phyloP scores from a whole-genome alignment of 495 filamentous ascomycete genomes.

The Neurospora sp. region DNA sequence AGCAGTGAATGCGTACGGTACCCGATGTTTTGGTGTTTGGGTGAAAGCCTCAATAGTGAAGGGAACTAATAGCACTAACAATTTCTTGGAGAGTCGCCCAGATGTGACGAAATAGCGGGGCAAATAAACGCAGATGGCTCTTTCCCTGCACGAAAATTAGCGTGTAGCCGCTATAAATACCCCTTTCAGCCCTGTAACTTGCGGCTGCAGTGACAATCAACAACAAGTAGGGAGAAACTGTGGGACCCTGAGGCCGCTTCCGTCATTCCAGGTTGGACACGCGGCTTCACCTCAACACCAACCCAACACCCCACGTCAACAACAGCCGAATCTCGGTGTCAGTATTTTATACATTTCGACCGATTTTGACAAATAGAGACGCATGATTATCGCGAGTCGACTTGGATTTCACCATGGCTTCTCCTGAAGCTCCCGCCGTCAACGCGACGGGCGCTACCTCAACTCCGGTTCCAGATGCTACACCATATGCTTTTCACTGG shows the following conservation, averaged over 20 bases:
- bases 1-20: neutral
- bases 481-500: constrained; percentile 3
- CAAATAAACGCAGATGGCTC: neutral
- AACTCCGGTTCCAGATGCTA: neutral
- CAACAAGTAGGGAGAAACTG: neutral
- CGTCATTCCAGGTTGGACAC: neutral
- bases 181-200: neutral
- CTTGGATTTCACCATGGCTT: constrained; percentile 7
- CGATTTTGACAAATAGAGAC: neutral
- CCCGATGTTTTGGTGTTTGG: neutral
- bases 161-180: neutral
- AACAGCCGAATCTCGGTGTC: neutral
- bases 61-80: neutral
- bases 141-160: neutral
- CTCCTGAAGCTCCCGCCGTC: constrained; percentile 1
- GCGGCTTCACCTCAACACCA: neutral
- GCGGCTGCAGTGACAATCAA: neutral
- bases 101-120: neutral
- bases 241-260: neutral
- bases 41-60: neutral
- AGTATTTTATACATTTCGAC: neutral
- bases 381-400: neutral
- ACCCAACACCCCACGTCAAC: neutral
- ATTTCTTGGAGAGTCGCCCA: neutral
- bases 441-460: neutral